Percentiles rank a stretch among this genome's conserved stretches.
Evolutionary conservation across 345 rosid species (phyloP).

Genomic region (Jatropha curcas): DNA sequence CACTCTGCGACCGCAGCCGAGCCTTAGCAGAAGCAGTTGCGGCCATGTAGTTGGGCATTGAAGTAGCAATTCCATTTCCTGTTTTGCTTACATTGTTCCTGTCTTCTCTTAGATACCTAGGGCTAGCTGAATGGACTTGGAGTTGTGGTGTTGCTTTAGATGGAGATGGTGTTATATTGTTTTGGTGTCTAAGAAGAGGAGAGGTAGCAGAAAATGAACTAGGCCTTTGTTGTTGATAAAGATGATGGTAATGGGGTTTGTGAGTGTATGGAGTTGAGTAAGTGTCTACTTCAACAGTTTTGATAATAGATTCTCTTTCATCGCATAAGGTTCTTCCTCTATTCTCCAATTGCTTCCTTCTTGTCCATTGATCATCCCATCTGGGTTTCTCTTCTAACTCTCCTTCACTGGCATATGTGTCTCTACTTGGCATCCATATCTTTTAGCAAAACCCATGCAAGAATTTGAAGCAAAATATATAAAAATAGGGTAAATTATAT

Average conservation of each 20-base stretch:
- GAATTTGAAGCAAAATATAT: background rate
- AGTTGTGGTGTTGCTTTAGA: slow-evolving; percentile 25
- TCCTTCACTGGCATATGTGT: slow-evolving; percentile 47
- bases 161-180: slow-evolving; percentile 24
- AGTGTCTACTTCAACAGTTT: slow-evolving; percentile 24
- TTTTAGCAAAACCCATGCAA: slow-evolving; percentile 6
- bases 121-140: slow-evolving; percentile 33
- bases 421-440: slow-evolving; percentile 53
- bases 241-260: background rate
- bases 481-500: no score
- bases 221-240: slow-evolving; percentile 23
- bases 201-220: slow-evolving; percentile 27
- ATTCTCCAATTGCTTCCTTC: slow-evolving; percentile 29
- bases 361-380: slow-evolving; percentile 35
- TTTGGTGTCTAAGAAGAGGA: slow-evolving; percentile 24
- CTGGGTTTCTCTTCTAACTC: slow-evolving; percentile 41
- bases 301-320: slow-evolving; percentile 6
- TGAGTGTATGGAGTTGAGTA: background rate
- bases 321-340: slow-evolving; percentile 17
- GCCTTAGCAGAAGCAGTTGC: slow-evolving; percentile 27
- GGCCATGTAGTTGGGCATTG: slow-evolving; percentile 24
- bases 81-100: background rate
- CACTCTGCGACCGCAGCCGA: slow-evolving; percentile 17
- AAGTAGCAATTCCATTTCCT: background rate
- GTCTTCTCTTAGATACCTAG: background rate